Evolutionary conservation across 2,329 filamentous ascomycete species (phyloP).

Genomic region (Monosporascus sp.): DNA sequence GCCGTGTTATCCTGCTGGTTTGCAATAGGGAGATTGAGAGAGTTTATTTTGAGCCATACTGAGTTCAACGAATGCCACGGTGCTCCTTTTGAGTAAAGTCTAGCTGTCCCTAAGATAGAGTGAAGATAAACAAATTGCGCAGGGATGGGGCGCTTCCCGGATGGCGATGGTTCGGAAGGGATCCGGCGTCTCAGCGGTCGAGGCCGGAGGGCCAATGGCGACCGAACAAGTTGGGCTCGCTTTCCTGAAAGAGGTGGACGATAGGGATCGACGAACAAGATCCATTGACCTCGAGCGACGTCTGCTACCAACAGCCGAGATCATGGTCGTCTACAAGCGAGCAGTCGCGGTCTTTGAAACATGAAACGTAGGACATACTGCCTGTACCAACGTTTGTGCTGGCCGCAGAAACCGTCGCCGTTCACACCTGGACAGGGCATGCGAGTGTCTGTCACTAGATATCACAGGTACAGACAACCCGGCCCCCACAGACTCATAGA

Average conservation of each 20-base stretch:
- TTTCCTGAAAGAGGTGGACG: background rate
- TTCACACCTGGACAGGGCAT: background rate
- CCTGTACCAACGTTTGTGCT: conserved; percentile 1
- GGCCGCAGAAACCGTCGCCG: background rate
- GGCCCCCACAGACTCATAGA: too few species aligned
- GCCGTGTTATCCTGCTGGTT: background rate
- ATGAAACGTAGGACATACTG: conserved; percentile 8
- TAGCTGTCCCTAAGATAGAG: too few species aligned
- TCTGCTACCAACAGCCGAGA: background rate
- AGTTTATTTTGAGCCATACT: background rate
- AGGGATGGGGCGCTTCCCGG: conserved; percentile 11
- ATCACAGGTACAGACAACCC: too few species aligned
- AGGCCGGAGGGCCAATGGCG: conserved; percentile 14
- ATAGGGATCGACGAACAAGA: background rate
- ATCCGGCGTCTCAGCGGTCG: conserved; percentile 15
- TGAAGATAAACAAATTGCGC: background rate
- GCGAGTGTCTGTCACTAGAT: too few species aligned
- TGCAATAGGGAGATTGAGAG: background rate
- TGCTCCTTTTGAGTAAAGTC: background rate
- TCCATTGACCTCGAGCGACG: background rate
- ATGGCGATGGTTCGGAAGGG: conserved; percentile 12
- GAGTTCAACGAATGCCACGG: background rate
- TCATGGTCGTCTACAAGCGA: background rate
- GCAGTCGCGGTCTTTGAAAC: conserved; percentile 6
- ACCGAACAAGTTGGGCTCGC: conserved; percentile 5